Conservation (phyloP, 2,329 filamentous ascomycete genomes). For the Beauveria scarabaeidicola region DNA sequence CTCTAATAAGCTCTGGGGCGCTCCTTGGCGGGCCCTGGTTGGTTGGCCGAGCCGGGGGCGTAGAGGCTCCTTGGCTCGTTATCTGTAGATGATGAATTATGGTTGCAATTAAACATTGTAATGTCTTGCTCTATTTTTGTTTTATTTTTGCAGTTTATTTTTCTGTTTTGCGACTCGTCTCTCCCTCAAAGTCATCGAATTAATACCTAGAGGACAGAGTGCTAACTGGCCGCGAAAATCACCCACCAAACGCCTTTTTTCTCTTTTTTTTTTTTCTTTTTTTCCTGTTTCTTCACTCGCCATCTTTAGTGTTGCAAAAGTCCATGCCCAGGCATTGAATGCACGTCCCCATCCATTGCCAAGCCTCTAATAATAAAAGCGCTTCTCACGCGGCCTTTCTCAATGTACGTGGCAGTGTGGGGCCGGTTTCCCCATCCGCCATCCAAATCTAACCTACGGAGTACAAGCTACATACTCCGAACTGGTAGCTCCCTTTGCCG, state of each 20-base stretch:
- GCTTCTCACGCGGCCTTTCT: neutral
- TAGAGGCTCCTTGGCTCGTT: neutral
- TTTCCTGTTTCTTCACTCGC: neutral
- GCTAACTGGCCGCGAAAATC: no score
- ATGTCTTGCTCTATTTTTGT: neutral
- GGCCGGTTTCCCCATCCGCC: neutral
- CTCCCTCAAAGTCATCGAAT: no score
- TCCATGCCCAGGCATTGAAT: neutral
- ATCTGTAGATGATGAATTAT: neutral
- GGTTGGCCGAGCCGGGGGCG: neutral
- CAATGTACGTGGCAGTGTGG: constrained; percentile 1
- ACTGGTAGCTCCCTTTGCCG: neutral
- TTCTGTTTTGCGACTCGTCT: neutral
- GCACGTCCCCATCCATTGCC: neutral
- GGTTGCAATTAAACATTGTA: neutral
- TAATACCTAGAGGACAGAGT: no score
- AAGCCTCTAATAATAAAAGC: constrained; percentile 1
- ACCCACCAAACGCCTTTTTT: no score
- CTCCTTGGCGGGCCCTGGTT: neutral
- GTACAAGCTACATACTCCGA: no score
- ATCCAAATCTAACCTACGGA: neutral
- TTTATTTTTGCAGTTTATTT: neutral
- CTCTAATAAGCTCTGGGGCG: neutral
- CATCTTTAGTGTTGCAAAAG: neutral
- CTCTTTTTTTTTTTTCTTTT: no score